These are phyloP conservation scores for Entomortierella parvispora DNA, from an alignment of 192 early-diverging fungal genomes.

Conservation along the genomic window DNA sequence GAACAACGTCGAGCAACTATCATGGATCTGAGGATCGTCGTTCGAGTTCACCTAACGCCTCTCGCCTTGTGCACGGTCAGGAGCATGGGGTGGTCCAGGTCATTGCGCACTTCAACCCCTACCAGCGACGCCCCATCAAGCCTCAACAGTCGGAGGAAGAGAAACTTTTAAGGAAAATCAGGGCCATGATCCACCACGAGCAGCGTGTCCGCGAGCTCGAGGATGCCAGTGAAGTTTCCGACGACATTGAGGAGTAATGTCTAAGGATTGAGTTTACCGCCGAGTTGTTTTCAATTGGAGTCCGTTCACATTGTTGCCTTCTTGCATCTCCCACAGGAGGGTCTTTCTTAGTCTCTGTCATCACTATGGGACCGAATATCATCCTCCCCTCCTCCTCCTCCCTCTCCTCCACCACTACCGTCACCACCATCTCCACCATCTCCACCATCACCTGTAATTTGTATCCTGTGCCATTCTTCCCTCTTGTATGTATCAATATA, in stretches of 20 bases:
- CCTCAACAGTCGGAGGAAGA: slow-evolving; percentile 48
- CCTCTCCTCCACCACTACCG: neutral
- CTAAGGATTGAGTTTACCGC: no score
- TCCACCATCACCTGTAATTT: slow-evolving; percentile 3
- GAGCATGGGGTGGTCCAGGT: slow-evolving; percentile 39
- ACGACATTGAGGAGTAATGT: slow-evolving; percentile 42
- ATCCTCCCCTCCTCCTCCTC: neutral
- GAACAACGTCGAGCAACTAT: slow-evolving; percentile 2
- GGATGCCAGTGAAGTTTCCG: slow-evolving; percentile 43
- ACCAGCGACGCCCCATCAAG: slow-evolving; percentile 47
- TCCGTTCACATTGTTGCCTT: no score
- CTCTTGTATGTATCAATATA: neutral
- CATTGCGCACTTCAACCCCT: slow-evolving; percentile 44
- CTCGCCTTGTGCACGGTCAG: slow-evolving; percentile 14
- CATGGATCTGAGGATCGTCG: slow-evolving; percentile 6
- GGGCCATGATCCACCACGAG: slow-evolving; percentile 46
- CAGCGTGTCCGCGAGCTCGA: slow-evolving; percentile 33
- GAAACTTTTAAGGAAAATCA: slow-evolving; percentile 29
- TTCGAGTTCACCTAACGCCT: neutral
- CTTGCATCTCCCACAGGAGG: no score
- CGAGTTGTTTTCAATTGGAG: no score
- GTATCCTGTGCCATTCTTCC: neutral
- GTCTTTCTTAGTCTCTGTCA: no score
- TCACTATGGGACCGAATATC: no score
- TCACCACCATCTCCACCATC: neutral